Evolutionary conservation across 164 flowering plant genomes (phyloP).

Genomic region (Houttuynia cordata): DNA sequence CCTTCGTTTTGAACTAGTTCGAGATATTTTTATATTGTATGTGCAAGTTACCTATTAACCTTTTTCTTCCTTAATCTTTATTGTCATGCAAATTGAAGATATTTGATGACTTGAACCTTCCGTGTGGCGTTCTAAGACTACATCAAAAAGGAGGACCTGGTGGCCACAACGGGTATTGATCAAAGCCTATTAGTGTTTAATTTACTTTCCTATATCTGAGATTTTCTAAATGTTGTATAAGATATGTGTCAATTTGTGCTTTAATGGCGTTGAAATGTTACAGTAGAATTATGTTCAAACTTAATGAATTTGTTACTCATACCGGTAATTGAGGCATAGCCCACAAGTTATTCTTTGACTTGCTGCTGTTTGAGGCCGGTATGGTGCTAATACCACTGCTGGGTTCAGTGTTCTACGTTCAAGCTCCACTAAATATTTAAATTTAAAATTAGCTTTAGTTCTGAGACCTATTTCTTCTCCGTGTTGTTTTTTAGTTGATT

Average conservation of each 20-base stretch:
- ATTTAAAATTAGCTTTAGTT: too few species aligned
- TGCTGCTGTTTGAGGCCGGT: neutral
- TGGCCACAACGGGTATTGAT: constrained; percentile 74
- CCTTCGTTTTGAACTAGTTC: neutral
- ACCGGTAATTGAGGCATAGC: too few species aligned
- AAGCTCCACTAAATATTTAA: neutral
- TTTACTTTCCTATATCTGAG: neutral
- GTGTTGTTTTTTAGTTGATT: too few species aligned
- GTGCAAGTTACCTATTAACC: neutral
- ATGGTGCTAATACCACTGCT: neutral
- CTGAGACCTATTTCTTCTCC: too few species aligned
- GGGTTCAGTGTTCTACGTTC: neutral
- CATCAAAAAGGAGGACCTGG: constrained; percentile 66
- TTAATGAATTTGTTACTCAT: too few species aligned
- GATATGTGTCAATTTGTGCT: too few species aligned
- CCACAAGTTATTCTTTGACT: neutral
- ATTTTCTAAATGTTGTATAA: neutral
- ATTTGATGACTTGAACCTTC: constrained; percentile 76
- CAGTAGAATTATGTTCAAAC: too few species aligned
- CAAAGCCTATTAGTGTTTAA: neutral
- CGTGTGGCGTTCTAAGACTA: constrained; percentile 94
- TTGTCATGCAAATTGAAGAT: constrained; percentile 4
- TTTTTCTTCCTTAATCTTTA: neutral
- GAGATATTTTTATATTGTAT: neutral
- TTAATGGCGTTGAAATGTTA: too few species aligned